phyloP scores from a whole-genome alignment of 176 grass and related monocot genomes.

The Thinopyrum elongatum region DNA sequence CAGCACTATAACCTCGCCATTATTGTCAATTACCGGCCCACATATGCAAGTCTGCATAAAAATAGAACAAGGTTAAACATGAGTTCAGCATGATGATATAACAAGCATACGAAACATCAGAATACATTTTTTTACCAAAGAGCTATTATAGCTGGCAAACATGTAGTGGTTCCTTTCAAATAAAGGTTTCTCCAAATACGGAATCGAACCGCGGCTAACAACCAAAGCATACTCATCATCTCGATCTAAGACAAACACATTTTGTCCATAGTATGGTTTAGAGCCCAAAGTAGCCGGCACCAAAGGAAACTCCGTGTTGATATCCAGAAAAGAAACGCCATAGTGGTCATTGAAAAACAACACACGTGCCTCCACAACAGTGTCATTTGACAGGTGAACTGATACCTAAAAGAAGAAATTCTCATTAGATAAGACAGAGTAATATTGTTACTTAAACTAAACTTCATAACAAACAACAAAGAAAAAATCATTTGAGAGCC shows the following conservation, averaged over 20 bases:
- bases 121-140: not conserved
- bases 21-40: not conserved
- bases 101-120: not conserved
- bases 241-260: not conserved
- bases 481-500: no score
- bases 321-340: not conserved
- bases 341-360: not conserved
- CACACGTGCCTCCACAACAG: not conserved
- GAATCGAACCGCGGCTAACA: not conserved
- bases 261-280: slow-evolving; percentile 5
- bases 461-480: not conserved
- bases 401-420: not conserved
- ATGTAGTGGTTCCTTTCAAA: not conserved
- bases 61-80: not conserved
- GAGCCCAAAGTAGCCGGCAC: not conserved
- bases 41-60: not conserved
- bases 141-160: not conserved
- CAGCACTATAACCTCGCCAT: not conserved
- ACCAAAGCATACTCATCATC: not conserved
- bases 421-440: not conserved
- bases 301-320: not conserved
- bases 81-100: not conserved
- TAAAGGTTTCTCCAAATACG: not conserved
- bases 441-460: not conserved
- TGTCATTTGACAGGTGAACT: not conserved